Conservation (phyloP, 108 stramenopile species). For the Schizochytrium sp. region DNA sequence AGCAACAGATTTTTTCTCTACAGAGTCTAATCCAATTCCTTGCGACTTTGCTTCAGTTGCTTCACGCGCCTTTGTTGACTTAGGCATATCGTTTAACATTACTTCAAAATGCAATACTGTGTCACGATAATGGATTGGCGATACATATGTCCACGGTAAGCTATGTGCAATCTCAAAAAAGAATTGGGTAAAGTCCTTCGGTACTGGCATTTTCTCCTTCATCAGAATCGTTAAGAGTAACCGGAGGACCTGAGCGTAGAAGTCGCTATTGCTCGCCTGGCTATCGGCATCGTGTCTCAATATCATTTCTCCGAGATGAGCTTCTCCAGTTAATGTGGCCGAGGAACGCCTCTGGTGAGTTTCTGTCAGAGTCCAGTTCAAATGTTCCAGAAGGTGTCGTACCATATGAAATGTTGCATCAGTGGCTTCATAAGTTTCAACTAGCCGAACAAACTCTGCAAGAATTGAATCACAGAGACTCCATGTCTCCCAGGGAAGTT, state of each 20-base stretch:
- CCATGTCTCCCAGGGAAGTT: constrained; percentile 17
- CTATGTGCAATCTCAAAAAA: constrained; percentile 6
- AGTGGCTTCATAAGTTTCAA: not conserved
- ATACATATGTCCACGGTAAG: constrained; percentile 2
- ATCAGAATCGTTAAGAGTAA: not conserved
- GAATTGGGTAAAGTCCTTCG: not conserved
- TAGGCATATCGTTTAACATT: not conserved
- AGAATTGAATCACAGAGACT: not conserved
- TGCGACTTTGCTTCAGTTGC: not conserved
- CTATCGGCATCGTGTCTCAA: not conserved
- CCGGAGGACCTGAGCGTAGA: constrained; percentile 12
- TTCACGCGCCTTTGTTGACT: not conserved
- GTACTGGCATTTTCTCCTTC: not conserved
- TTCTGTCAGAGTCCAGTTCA: not conserved
- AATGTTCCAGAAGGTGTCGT: not conserved
- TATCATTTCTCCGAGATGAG: not conserved
- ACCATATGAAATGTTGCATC: not conserved
- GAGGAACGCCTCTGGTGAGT: not conserved
- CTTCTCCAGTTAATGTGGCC: not conserved
- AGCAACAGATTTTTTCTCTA: constrained; percentile 6
- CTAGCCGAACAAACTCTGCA: not conserved
- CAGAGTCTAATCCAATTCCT: not conserved
- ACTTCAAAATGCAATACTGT: not conserved
- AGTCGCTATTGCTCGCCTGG: not conserved
- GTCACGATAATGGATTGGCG: not conserved